Evolutionary conservation across 331 rosid species (phyloP), one percentile per base, ranked within the genome.

Genomic region (Malus hybrid): DNA sequence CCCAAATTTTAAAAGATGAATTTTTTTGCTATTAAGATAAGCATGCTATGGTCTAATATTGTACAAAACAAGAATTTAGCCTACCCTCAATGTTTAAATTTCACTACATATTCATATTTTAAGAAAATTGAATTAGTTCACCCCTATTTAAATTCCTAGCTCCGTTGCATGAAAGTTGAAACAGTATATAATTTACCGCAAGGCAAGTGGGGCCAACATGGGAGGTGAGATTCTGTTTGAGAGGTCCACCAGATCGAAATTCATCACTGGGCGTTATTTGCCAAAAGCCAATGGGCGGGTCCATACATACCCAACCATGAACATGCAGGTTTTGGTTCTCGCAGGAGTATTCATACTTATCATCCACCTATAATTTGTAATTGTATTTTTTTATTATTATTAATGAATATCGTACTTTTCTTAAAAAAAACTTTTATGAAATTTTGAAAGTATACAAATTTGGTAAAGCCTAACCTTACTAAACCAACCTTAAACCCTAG

Each of bases 181-280:
- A 11, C 5, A 20, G 1, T 58, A 66, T 9, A 7, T 3, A 0
- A 84, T 93, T 84, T 68, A 94, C 99, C 0, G 96, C 88, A 34
- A 94, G 96, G 0, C 88, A 60, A 64, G 85, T 81, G 16, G 99
- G 99, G 15, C 97, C 99, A 1, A 92, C 97, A 28, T 94, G 99
- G 34, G 97, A 92, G 24, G 89, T 90, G 28, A 94, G 87, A 80
- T 90, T 81, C 64, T 94, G 99, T 76, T 94, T 94, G 66, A 84
- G 55, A 26, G 95, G 99, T 33, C 99, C 97, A 55, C 97, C 99
- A 0, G 99, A 87, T 78, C 96, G 93, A 63, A 87, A 92, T 75
- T 94, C 99, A 29, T 87, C 77, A 78, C 82, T 90, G 3, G 99
- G 90, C 0, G 95, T 80, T 68, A 94, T 92, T n/a, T 83, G 77